Evolutionary conservation across 2,329 filamentous ascomycete genomes (phyloP), one percentile per base, ranked within the genome.

Genomic region (Ophiocordyceps australis): DNA sequence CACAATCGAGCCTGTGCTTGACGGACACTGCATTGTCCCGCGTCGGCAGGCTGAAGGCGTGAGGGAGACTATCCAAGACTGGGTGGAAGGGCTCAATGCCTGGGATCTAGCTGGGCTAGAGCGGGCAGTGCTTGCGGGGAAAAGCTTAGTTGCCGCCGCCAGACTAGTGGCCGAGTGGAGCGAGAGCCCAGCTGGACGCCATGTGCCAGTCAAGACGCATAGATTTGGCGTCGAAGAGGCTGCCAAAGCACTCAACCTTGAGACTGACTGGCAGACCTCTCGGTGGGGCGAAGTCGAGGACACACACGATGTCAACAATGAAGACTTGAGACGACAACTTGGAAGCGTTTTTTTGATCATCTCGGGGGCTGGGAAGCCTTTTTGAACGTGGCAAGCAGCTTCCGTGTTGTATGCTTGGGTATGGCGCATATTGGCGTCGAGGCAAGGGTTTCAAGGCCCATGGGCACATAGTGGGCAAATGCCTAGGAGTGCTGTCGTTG

Each of bases 231-330:
- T 91, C 9, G 78, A 92, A 40, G 73, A 92, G 45, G 86, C 85
- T 1, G 74, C 80, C 0, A 60, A 65, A 40, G 75, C 77, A 10
- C 73, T 76, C 5, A 93, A 68, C 39, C 48, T 91, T 22, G 89
- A 98, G 57, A 81, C 93, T 11, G 63, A 70, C 35, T 94, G 82
- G 75, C 89, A 98, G 63, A 91, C 75, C 1, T 58, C 66, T 16
- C 74, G 78, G 51, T 95, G 89, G 86, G 89, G 89, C 7, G 85
- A 93, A 58, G 89, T 98, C 1, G 89, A 98, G 49, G 85, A 98
- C 51, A 93, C 85, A 16, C 89, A 98, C 52, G 89, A 98, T 57
- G 89, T 98, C 1, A 78, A 92, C 41, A 79, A 74, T 49, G 86
- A 92, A 50, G 89, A 98, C 50, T 39, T 95, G 36, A 67, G 71